Evolutionary conservation across 2,329 filamentous ascomycete genomes (phyloP).

Genomic region (Colletotrichum sidae): DNA sequence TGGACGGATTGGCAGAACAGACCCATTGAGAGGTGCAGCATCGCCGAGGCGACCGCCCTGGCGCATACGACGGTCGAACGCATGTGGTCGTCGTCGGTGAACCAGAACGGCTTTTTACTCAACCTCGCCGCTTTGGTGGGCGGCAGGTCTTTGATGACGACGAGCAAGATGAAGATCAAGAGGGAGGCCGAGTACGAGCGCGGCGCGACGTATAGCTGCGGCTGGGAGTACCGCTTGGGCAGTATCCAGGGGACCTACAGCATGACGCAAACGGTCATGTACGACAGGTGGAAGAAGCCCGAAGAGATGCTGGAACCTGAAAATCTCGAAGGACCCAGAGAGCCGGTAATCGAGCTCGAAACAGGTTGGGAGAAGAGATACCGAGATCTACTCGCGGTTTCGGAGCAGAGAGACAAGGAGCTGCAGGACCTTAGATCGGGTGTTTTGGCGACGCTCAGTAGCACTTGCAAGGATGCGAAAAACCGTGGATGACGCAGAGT

Average conservation of each 20-base stretch:
- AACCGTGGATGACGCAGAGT: background rate
- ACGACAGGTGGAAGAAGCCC: constrained; percentile 54
- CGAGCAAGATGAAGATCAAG: constrained; percentile 53
- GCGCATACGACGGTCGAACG: constrained; percentile 64
- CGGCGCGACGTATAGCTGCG: constrained; percentile 60
- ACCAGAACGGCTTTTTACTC: constrained; percentile 67
- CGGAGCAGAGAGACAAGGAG: constrained; percentile 69
- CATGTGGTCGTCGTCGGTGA: constrained; percentile 61
- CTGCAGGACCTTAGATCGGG: constrained; percentile 56
- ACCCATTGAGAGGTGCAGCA: constrained; percentile 53
- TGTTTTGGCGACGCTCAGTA: constrained; percentile 52
- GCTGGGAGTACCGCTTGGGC: constrained; percentile 68
- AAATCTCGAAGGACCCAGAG: too few relatives aligned
- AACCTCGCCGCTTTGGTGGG: constrained; percentile 70
- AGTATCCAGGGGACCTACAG: constrained; percentile 63
- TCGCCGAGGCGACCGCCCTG: constrained; percentile 67
- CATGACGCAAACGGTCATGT: constrained; percentile 61
- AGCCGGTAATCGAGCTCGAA: background rate
- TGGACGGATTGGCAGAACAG: constrained; percentile 64
- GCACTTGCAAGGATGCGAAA: constrained; percentile 12
- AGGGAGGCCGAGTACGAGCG: constrained; percentile 56
- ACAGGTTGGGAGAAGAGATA: constrained; percentile 64
- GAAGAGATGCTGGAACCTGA: constrained; percentile 39
- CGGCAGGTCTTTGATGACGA: constrained; percentile 61
- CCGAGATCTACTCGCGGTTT: constrained; percentile 67